Percentiles rank a stretch among this genome's conserved stretches.
Conservation (phyloP, 768 basidiomycete genomes). For the Favolaschia claudopus region DNA sequence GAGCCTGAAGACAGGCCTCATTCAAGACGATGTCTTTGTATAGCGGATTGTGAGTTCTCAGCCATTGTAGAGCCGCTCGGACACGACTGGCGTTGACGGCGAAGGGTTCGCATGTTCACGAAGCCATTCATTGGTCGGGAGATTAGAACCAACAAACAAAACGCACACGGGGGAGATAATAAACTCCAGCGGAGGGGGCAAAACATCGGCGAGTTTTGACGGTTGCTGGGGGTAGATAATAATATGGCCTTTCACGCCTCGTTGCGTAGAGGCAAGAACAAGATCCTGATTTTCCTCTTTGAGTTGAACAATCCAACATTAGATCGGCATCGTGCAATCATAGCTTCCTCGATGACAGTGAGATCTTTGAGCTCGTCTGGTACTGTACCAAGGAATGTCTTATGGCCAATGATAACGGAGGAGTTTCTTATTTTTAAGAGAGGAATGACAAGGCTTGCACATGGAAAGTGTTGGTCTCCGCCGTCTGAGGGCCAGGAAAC, state of each 20-base stretch:
- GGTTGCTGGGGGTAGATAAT: not conserved
- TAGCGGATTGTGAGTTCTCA: conserved; percentile 2
- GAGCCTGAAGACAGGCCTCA: not conserved
- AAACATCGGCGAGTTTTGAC: not conserved
- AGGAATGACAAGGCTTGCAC: conserved; percentile 2
- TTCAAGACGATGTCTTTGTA: not conserved
- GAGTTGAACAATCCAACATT: not conserved
- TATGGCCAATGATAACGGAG: conserved; percentile 5
- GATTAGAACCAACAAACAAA: not conserved
- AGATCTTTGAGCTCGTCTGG: too few relatives aligned
- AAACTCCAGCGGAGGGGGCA: not conserved
- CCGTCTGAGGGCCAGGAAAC: not conserved
- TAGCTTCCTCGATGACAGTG: too few relatives aligned
- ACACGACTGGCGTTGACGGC: not conserved
- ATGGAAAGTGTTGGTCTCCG: conserved; percentile 1
- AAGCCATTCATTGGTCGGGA: not conserved
- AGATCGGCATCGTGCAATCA: too few relatives aligned
- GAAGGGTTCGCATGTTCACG: not conserved
- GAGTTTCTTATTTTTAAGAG: not conserved
- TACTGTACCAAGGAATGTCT: conserved; percentile 6
- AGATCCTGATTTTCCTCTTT: not conserved
- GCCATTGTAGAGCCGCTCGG: not conserved
- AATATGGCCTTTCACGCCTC: not conserved
- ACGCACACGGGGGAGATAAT: not conserved
- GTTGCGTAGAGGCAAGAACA: conserved; percentile 22